Conservation (phyloP, 2,329 filamentous ascomycete genomes). For the Colletotrichum horii region DNA sequence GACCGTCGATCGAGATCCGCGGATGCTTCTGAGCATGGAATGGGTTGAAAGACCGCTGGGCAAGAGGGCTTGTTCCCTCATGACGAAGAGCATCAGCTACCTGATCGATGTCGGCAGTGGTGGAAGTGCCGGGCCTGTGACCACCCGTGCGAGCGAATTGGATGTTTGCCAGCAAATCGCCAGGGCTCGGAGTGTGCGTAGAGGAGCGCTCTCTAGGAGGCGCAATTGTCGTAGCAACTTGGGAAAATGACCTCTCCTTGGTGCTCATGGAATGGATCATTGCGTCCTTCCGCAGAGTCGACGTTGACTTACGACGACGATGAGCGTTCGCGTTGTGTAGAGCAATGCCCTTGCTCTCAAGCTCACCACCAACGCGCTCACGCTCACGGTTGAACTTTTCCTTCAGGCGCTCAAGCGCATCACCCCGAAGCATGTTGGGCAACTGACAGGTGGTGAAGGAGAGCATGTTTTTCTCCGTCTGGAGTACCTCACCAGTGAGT, state of each 20-base stretch:
- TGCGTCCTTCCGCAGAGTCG: conserved; percentile 79
- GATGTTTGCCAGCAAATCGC: conserved; percentile 81
- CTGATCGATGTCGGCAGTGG: conserved; percentile 31
- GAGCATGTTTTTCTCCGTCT: conserved; percentile 93
- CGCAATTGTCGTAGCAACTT: conserved; percentile 44
- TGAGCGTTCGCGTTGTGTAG: conserved; percentile 79
- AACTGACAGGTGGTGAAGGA: conserved; percentile 90
- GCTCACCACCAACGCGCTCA: conserved; percentile 80
- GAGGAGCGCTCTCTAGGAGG: conserved; percentile 46
- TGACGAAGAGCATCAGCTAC: conserved; percentile 33
- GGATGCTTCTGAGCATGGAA: conserved; percentile 58
- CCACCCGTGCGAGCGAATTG: conserved; percentile 70
- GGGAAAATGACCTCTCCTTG: conserved; percentile 50
- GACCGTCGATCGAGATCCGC: conserved; percentile 64
- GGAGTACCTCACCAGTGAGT: conserved; percentile 86
- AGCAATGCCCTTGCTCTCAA: conserved; percentile 90
- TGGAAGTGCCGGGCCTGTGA: conserved; percentile 40
- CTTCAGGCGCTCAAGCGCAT: conserved; percentile 83
- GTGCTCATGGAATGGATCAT: conserved; percentile 68
- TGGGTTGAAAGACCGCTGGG: conserved; percentile 58
- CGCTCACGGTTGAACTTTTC: conserved; percentile 89
- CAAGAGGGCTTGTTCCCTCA: conserved; percentile 50
- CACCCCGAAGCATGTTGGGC: conserved; percentile 86
- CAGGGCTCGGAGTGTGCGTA: conserved; percentile 65
- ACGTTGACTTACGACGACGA: conserved; percentile 74